Evolutionary conservation across 169 alveolate species (phyloP).

Genomic region (Cryptosporidium sp.): DNA sequence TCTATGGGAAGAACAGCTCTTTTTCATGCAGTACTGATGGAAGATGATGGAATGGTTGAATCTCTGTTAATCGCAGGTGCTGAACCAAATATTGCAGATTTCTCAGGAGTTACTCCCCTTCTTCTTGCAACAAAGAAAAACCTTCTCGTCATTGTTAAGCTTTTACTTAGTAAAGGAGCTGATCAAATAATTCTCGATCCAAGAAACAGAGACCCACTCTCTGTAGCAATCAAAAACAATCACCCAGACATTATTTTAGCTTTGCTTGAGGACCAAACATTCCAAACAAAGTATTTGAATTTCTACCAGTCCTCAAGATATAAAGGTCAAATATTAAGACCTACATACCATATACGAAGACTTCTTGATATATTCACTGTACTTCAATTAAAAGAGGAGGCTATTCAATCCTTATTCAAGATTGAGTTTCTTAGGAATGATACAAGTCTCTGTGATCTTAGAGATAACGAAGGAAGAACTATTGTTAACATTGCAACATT

Average conservation of each 20-base stretch:
- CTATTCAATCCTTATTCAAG: slow-evolving; percentile 11
- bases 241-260: slow-evolving; percentile 48
- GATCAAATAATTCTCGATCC: slow-evolving; percentile 45
- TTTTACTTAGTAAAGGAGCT: slow-evolving; percentile 40
- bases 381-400: slow-evolving; percentile 44
- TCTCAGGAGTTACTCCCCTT: slow-evolving; percentile 64
- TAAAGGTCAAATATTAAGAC: slow-evolving; percentile 33
- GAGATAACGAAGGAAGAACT: slow-evolving; percentile 61
- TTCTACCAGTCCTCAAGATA: slow-evolving; percentile 33
- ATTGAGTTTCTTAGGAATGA: slow-evolving; percentile 61
- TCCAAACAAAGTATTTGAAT: slow-evolving; percentile 49
- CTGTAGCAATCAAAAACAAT: slow-evolving; percentile 46
- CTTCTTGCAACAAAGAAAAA: slow-evolving; percentile 55
- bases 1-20: slow-evolving; percentile 70
- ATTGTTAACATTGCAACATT: slow-evolving; percentile 41
- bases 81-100: slow-evolving; percentile 60
- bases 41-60: slow-evolving; percentile 55
- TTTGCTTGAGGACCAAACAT: slow-evolving; percentile 42
- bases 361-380: slow-evolving; percentile 48
- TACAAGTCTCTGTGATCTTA: slow-evolving; percentile 59
- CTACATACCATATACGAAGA: slow-evolving; percentile 56
- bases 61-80: slow-evolving; percentile 63
- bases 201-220: slow-evolving; percentile 57
- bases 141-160: slow-evolving; percentile 32
- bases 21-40: slow-evolving; percentile 69